These are phyloP conservation scores for Vigna radiata DNA, from an alignment of 306 rosid genomes.

Conservation along the genomic window DNA sequence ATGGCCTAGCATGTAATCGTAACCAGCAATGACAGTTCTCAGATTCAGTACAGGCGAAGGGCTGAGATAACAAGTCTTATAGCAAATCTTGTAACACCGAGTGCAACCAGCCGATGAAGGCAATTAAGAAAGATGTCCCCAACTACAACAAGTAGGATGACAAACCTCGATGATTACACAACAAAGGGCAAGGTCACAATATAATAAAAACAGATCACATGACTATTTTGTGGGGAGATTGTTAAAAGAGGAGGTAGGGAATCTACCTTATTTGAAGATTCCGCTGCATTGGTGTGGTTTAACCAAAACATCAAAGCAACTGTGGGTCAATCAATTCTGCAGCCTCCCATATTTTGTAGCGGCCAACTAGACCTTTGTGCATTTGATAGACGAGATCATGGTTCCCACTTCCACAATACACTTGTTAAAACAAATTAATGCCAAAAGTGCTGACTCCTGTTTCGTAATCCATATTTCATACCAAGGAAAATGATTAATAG, in stretches of 20 bases:
- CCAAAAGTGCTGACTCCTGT: slow-evolving; percentile 56
- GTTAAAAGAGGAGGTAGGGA: slow-evolving; percentile 30
- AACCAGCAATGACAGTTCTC: not conserved
- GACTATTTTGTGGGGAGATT: no score
- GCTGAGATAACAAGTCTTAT: slow-evolving; percentile 31
- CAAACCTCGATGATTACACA: slow-evolving; percentile 11
- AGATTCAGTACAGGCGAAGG: not conserved
- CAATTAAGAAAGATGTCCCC: slow-evolving; percentile 22
- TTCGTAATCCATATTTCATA: slow-evolving; percentile 63
- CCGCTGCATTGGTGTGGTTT: slow-evolving; percentile 45
- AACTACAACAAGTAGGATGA: slow-evolving; percentile 28
- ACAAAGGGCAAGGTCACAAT: no score
- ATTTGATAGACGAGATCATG: slow-evolving; percentile 53
- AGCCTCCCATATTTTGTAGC: slow-evolving; percentile 64
- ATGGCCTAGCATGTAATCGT: not conserved
- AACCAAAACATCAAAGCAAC: slow-evolving; percentile 58
- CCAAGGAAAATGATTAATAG: slow-evolving; percentile 58
- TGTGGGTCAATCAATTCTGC: slow-evolving; percentile 59
- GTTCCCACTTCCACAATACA: slow-evolving; percentile 58
- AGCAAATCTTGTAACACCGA: slow-evolving; percentile 34
- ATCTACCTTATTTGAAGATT: slow-evolving; percentile 77
- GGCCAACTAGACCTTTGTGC: slow-evolving; percentile 59
- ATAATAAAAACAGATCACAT: no score
- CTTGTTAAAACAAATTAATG: slow-evolving; percentile 54
- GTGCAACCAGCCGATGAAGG: slow-evolving; percentile 34